Conservation (phyloP, 345 rosid genomes). For the Euphorbia lathyris region DNA sequence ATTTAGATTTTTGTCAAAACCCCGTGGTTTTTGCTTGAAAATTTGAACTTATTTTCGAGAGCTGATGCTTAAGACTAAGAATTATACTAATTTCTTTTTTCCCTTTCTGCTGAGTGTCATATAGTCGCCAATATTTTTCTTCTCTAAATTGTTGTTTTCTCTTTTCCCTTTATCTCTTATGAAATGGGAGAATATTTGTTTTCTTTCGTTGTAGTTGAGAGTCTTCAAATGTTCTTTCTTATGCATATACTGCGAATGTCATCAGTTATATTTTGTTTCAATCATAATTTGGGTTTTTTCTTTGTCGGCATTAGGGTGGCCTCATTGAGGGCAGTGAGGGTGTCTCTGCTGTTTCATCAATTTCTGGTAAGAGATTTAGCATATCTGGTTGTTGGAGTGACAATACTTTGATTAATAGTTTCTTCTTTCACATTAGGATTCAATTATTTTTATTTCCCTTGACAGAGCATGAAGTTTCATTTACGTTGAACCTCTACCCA, state of each 20-base stretch:
- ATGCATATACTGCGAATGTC: neutral
- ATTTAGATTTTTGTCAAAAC: neutral
- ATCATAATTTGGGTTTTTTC: conserved; percentile 18
- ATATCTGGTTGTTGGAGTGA: conserved; percentile 39
- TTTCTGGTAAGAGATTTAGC: conserved; percentile 24
- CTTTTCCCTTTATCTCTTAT: neutral
- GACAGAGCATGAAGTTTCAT: conserved; percentile 75
- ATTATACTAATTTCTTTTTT: neutral
- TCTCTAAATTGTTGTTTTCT: neutral
- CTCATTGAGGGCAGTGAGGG: conserved; percentile 26
- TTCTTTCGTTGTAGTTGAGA: neutral
- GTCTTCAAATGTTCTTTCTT: neutral
- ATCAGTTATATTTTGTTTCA: neutral
- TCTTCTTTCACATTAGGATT: conserved; percentile 10
- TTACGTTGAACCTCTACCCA: conserved; percentile 61
- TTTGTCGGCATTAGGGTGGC: conserved; percentile 40
- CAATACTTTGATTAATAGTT: conserved; percentile 13
- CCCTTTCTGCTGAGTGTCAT: neutral
- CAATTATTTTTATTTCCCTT: conserved; percentile 8
- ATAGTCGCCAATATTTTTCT: neutral
- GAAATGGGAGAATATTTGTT: neutral
- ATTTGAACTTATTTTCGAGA: neutral
- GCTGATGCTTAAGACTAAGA: neutral
- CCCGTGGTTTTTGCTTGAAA: neutral
- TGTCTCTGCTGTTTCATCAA: conserved; percentile 28